Percentiles rank a stretch among this genome's conserved stretches.
These are phyloP conservation scores for Onygena corvina DNA, from an alignment of 2,329 filamentous ascomycete genomes.

Conservation along the genomic window DNA sequence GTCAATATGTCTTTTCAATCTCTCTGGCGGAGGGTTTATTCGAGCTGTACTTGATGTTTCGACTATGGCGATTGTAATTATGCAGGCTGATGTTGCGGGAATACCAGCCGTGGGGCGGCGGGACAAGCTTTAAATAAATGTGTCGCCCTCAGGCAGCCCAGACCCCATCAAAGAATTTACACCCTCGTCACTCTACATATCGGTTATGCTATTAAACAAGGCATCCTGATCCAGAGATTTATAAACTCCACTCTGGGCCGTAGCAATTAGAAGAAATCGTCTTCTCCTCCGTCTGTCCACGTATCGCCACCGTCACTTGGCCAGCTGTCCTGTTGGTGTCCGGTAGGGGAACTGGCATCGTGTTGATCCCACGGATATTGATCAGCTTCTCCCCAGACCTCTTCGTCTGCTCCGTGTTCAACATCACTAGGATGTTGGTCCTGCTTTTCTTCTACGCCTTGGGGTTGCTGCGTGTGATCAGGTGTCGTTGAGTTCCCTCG, in stretches of 20 bases:
- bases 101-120: neutral
- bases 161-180: too few relatives aligned
- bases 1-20: too few relatives aligned
- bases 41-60: too few relatives aligned
- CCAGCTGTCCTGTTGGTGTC: conserved; percentile 22
- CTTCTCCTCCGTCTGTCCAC: neutral
- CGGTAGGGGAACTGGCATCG: conserved; percentile 14
- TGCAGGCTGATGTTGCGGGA: neutral
- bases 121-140: neutral
- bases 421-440: neutral
- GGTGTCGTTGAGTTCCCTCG: conserved; percentile 25
- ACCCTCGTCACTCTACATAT: neutral
- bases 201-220: neutral
- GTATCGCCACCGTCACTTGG: neutral
- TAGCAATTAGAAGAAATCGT: conserved; percentile 8
- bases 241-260: too few relatives aligned
- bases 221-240: too few relatives aligned
- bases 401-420: conserved; percentile 18
- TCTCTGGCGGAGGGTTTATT: too few relatives aligned
- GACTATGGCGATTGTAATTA: neutral
- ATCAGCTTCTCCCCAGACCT: conserved; percentile 26
- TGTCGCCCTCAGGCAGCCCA: too few relatives aligned
- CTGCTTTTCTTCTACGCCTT: conserved; percentile 4
- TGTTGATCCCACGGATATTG: conserved; percentile 9
- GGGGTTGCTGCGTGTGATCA: conserved; percentile 12